Evolutionary conservation across 805 yeast species (phyloP), one percentile per base, ranked within the genome.

Genomic region (Cyberlindnera petersonii): DNA sequence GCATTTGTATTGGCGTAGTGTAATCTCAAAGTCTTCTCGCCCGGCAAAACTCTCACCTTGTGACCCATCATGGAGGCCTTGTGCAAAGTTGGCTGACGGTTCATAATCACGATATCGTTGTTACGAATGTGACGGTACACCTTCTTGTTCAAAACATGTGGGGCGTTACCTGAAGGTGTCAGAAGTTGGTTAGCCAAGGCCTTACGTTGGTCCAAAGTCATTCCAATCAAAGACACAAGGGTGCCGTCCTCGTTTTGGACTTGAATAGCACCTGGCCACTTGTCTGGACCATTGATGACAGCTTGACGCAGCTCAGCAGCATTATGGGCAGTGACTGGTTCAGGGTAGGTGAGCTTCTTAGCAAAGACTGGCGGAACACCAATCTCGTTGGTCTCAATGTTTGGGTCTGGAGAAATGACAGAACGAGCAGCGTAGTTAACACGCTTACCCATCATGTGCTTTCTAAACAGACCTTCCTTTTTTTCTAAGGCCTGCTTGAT

Each of bases 31-130:
- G 98, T 94, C 71, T 93, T 93, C 61, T 93, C 98, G 43, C 96
- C 95, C 5, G 98, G 98, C 52, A 93, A 72, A 23, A 93, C 98
- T 56, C 96, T 78, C 31, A 93, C 98, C 59, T 82, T 86, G 66
- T 93, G 99, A 52, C 98, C 98, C 99, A 93, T 93, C 96, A 93
- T 93, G 21, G 98, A 94, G 33, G 98, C 98, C 68, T 93, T 93
- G 70, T 93, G 99, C 61, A 93, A 74, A 13, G 98, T 91, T 33
- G 99, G 98, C 70, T 93, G 99, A 71, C 99, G 89, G 69, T 93
- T 93, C 98, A 94, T 93, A 28, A 94, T 64, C 35, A 94, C 98
- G 44, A 93, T 89, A 65, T 94, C 99, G 49, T 87, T 82, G 67
- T 94, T 91, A 47, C 83, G 82, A 60, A 93, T 86, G 61, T 93